phyloP scores from a whole-genome alignment of 495 filamentous ascomycete genomes.

The Aspergillus taichungensis region DNA sequence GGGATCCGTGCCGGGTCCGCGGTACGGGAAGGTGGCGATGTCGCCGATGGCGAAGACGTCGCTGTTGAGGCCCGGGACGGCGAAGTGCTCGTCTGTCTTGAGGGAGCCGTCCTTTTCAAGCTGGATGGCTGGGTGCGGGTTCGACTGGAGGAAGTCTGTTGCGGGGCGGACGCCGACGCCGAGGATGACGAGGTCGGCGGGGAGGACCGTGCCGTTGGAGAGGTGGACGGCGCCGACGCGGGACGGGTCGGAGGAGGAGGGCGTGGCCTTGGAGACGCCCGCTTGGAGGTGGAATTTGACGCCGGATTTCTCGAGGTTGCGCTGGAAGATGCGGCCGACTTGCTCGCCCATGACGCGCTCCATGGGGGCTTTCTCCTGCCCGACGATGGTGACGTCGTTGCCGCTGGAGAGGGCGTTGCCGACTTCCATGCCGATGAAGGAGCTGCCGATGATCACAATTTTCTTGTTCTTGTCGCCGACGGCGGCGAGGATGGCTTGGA shows the following conservation, averaged over 20 bases:
- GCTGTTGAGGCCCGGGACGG: constrained; percentile 54
- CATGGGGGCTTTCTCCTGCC: constrained; percentile 79
- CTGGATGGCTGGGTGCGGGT: constrained; percentile 39
- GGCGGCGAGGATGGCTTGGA: constrained; percentile 63
- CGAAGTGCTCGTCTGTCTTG: constrained; percentile 66
- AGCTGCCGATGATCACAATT: constrained; percentile 81
- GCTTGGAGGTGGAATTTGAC: constrained; percentile 80
- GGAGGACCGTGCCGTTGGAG: constrained; percentile 77
- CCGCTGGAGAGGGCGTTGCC: constrained; percentile 67
- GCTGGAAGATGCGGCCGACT: constrained; percentile 73
- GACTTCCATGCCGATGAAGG: constrained; percentile 96
- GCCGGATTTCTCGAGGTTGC: constrained; percentile 69
- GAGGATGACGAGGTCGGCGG: constrained; percentile 82
- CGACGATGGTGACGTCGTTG: constrained; percentile 82
- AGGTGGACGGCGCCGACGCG: constrained; percentile 73
- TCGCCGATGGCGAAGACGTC: constrained; percentile 93
- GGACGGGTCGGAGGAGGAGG: constrained; percentile 52
- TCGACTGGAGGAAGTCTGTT: constrained; percentile 76
- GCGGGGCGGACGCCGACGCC: constrained; percentile 84
- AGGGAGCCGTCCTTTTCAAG: constrained; percentile 77
- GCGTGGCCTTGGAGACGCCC: constrained; percentile 68
- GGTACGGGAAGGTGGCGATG: constrained; percentile 91
- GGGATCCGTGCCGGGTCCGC: constrained; percentile 67
- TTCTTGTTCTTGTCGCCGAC: constrained; percentile 84
- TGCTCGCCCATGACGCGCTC: constrained; percentile 79